Conservation (phyloP, 2,329 filamentous ascomycete species). For the Alternaria dauci region DNA sequence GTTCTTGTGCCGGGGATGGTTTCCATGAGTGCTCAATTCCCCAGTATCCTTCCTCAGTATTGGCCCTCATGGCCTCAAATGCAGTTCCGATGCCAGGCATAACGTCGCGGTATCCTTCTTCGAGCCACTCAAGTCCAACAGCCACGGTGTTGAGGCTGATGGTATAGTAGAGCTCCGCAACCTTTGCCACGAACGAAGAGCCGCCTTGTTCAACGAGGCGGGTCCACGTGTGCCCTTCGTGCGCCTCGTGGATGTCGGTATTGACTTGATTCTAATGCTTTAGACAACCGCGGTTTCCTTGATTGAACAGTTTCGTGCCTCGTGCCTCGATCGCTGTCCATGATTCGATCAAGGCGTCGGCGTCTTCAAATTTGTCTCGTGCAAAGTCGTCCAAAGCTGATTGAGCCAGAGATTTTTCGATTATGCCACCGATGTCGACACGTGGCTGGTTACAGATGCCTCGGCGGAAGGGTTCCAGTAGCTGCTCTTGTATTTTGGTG, state of each 20-base stretch:
- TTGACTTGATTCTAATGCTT: too few species aligned
- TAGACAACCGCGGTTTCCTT: too few species aligned
- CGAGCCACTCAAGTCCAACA: neutral
- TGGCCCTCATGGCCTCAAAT: neutral
- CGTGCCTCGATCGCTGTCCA: too few species aligned
- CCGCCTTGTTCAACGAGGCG: neutral
- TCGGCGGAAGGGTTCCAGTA: neutral
- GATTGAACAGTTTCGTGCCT: too few species aligned
- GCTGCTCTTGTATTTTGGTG: neutral
- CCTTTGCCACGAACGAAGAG: neutral
- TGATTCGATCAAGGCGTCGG: too few species aligned
- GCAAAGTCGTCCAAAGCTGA: too few species aligned
- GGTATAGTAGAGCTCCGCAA: neutral
- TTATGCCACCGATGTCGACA: neutral
- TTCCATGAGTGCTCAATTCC: neutral
- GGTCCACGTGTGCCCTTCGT: neutral
- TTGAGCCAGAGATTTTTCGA: neutral
- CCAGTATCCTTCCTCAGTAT: neutral
- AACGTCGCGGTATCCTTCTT: neutral
- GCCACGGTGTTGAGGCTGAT: neutral
- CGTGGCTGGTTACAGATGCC: neutral
- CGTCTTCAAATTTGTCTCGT: too few species aligned
- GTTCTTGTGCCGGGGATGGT: neutral
- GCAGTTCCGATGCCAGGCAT: neutral
- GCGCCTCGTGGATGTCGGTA: too few species aligned